Base-by-base conservation (phyloP, 768 basidiomycete genomes). In the Trametes cubensis region DNA sequence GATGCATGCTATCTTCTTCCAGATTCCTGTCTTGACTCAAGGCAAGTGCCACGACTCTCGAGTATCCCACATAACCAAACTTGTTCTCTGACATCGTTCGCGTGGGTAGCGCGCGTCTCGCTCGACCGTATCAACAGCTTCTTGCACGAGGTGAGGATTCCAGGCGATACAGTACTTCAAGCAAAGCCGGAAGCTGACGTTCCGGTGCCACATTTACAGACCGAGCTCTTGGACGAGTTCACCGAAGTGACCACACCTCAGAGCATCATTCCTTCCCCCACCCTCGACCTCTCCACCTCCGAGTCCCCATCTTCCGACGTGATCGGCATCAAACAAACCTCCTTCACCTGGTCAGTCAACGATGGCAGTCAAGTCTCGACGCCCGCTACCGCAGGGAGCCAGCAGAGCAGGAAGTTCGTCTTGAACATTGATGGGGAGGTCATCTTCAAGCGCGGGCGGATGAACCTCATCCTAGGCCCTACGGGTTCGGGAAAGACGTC, bases 401-500 rank as follows among this genome's bases (percentile, higher is more conserved):
- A 38, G 20, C 30, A 25, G 28, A 70, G 75, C 23, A 76, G 83
- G 23, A 76, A 69, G 25, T 87, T 85, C 69, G 67, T 71, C 25
- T 76, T 88, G 18, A 75, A 70, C 3, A 75, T 86, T 47, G 75
- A 80, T 1, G 83, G 75, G 17, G 80, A 85, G 50, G 61, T 88
- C 1, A 48, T 79, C 4, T 88, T 88, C 75, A 78, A 78, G 65
- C 77, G 68, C 18, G 79, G 79, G 21, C 65, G 74, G 58, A 78
- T 85, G 49, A 87, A 87, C 61, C 75, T 85, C 55, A 79, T 86
- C 15, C 72, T 86, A 38, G 85, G 86, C 0, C 81, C 83, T 18
- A 85, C 85, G 51, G 77, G 78, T 11, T 72, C 74, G 3, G 86
- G 86, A 5, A 88, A 87, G 72, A 86, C 86, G 0, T 85, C 83